These are phyloP conservation scores for Rhodotorula diobovata DNA, from an alignment of 768 basidiomycete species.

Conservation along the genomic window DNA sequence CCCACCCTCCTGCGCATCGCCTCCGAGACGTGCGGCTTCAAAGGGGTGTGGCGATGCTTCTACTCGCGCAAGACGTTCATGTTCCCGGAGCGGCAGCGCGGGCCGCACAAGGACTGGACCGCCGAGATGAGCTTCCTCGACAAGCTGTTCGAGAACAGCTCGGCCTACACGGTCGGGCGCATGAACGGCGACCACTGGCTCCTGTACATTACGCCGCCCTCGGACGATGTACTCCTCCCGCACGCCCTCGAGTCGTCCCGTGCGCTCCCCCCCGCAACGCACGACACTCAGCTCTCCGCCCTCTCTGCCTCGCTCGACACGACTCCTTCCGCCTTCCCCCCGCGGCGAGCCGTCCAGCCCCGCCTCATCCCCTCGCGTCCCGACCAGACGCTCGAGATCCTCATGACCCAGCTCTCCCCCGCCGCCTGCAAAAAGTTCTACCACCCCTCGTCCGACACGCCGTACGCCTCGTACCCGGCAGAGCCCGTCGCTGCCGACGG, in stretches of 20 bases:
- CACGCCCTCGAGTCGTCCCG: slow-evolving; percentile 34
- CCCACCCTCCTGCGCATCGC: slow-evolving; percentile 94
- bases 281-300: slow-evolving; percentile 34
- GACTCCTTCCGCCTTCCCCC: slow-evolving; percentile 30
- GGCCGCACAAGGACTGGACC: slow-evolving; percentile 89
- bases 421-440: slow-evolving; percentile 70
- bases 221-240: slow-evolving; percentile 47
- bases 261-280: slow-evolving; percentile 38
- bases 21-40: slow-evolving; percentile 49
- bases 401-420: slow-evolving; percentile 86
- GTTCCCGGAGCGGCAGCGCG: slow-evolving; percentile 92
- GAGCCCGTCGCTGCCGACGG: slow-evolving; percentile 46
- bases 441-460: slow-evolving; percentile 52
- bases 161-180: slow-evolving; percentile 94
- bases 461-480: slow-evolving; percentile 21
- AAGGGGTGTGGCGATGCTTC: slow-evolving; percentile 80
- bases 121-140: slow-evolving; percentile 89
- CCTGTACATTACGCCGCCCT: slow-evolving; percentile 77
- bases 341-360: background rate
- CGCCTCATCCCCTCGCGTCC: slow-evolving; percentile 45
- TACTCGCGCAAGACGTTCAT: slow-evolving; percentile 99
- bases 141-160: slow-evolving; percentile 69
- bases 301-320: slow-evolving; percentile 38
- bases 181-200: slow-evolving; percentile 99
- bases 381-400: slow-evolving; percentile 95